Conservation (phyloP, 1,284 basidiomycete species). For the Abortiporus biennis region DNA sequence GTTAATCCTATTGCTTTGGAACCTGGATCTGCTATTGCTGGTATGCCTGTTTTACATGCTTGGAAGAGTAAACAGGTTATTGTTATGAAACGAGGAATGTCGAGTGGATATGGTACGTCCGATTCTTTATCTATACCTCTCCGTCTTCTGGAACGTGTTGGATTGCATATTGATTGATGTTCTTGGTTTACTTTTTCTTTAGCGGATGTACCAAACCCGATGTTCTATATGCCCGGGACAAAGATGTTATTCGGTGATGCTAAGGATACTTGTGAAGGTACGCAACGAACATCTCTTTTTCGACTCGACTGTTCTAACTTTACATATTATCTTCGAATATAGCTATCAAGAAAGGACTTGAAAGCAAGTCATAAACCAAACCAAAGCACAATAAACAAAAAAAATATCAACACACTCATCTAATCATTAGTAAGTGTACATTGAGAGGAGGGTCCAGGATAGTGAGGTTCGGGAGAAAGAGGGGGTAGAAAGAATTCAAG, state of each 20-base stretch:
- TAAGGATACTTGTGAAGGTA: conserved; percentile 80
- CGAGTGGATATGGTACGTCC: conserved; percentile 69
- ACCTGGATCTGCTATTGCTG: conserved; percentile 77
- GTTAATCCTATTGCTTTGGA: conserved; percentile 88
- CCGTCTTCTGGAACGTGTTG: conserved; percentile 6
- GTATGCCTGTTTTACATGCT: conserved; percentile 84
- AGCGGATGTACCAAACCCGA: conserved; percentile 85
- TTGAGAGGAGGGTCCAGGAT: too few relatives aligned
- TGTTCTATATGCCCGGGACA: conserved; percentile 85
- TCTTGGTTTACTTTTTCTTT: conserved; percentile 10
- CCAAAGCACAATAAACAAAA: too few relatives aligned
- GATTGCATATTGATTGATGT: conserved; percentile 3
- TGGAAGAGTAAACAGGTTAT: conserved; percentile 90
- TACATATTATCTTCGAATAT: not conserved
- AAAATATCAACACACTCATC: not conserved
- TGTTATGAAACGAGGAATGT: conserved; percentile 86
- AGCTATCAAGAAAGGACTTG: conserved; percentile 16
- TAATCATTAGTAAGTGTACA: not conserved
- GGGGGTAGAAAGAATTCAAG: too few relatives aligned
- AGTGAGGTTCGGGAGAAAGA: too few relatives aligned
- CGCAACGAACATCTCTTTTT: not conserved
- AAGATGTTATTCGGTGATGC: conserved; percentile 89
- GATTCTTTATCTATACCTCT: conserved; percentile 2
- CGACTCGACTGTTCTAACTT: not conserved
- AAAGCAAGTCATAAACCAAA: too few relatives aligned